phyloP scores from a whole-genome alignment of 192 early-diverging fungal species.

The Spinellus fusiger region DNA sequence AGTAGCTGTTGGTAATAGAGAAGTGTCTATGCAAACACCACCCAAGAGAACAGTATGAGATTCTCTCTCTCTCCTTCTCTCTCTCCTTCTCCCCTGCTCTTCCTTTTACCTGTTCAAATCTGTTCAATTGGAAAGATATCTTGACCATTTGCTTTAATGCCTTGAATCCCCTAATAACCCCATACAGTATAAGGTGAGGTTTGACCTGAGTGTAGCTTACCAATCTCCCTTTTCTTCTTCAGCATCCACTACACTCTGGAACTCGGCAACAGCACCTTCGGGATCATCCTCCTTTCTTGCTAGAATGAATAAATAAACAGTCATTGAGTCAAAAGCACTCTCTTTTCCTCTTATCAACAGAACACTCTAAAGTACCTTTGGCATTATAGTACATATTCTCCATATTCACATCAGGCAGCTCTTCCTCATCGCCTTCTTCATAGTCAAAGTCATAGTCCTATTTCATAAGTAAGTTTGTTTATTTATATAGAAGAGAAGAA shows the following conservation, averaged over 20 bases:
- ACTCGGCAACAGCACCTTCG: slow-evolving; percentile 63
- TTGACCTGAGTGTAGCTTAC: slow-evolving; percentile 35
- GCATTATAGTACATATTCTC: slow-evolving; percentile 91
- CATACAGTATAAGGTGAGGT: neutral
- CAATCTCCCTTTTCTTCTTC: slow-evolving; percentile 83
- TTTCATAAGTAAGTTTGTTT: slow-evolving; percentile 16
- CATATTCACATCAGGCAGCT: slow-evolving; percentile 74
- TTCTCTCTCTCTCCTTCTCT: neutral
- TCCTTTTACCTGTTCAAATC: slow-evolving; percentile 61
- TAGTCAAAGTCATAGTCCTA: slow-evolving; percentile 90
- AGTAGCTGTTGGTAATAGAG: slow-evolving; percentile 68
- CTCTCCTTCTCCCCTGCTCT: neutral
- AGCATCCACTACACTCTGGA: slow-evolving; percentile 69
- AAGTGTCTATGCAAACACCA: slow-evolving; percentile 47
- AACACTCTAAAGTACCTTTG: slow-evolving; percentile 50
- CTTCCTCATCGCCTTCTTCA: slow-evolving; percentile 73
- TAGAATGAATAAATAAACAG: slow-evolving; percentile 23
- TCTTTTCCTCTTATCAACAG: neutral
- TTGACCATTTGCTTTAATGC: slow-evolving; percentile 86
- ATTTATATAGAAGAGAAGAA: neutral
- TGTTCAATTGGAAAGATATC: slow-evolving; percentile 58
- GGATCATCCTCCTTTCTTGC: slow-evolving; percentile 76
- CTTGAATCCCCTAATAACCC: slow-evolving; percentile 83
- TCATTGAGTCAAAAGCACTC: neutral
- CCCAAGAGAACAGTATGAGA: too few relatives aligned